Percentiles rank a stretch among this genome's conserved stretches.
These are phyloP conservation scores for Pythium graminicola DNA, from an alignment of 352 stramenopile genomes.

Conservation along the genomic window DNA sequence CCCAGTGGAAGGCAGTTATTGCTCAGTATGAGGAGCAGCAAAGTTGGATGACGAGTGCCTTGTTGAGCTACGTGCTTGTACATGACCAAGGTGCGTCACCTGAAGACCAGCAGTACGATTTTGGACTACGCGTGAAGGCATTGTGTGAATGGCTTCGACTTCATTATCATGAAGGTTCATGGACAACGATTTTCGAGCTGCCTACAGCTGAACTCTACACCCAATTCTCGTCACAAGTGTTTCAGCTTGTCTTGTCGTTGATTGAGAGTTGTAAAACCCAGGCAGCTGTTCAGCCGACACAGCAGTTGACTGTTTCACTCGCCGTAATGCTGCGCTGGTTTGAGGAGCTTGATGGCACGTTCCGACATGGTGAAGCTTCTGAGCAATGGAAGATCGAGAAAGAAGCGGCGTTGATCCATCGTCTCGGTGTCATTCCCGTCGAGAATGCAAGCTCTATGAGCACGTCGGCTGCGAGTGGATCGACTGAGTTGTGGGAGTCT, in stretches of 20 bases:
- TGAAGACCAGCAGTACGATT: constrained; percentile 19
- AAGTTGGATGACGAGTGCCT: constrained; percentile 29
- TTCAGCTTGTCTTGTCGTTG: constrained; percentile 29
- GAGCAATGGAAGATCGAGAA: constrained; percentile 38
- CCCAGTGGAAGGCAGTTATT: constrained; percentile 21
- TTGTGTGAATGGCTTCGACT: constrained; percentile 28
- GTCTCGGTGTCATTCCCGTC: constrained; percentile 27
- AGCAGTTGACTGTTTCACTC: constrained; percentile 22
- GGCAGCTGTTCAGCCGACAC: constrained; percentile 9
- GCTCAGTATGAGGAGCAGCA: constrained; percentile 22
- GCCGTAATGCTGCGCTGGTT: constrained; percentile 11
- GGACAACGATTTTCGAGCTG: constrained; percentile 22
- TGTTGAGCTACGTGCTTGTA: constrained; percentile 34
- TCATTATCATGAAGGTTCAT: constrained; percentile 12
- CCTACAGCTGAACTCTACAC: constrained; percentile 16
- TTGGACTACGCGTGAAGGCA: constrained; percentile 53
- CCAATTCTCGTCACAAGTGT: constrained; percentile 21
- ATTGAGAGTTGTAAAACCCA: constrained; percentile 22
- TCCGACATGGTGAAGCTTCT: not conserved
- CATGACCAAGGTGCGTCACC: constrained; percentile 1
- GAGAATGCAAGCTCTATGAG: not conserved
- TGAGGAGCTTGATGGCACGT: constrained; percentile 2
- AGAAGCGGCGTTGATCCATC: constrained; percentile 25
- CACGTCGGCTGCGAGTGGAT: not conserved
- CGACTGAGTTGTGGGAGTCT: constrained; percentile 24